phyloP scores from a whole-genome alignment of 345 rosid genomes.

The Salix caprea region DNA sequence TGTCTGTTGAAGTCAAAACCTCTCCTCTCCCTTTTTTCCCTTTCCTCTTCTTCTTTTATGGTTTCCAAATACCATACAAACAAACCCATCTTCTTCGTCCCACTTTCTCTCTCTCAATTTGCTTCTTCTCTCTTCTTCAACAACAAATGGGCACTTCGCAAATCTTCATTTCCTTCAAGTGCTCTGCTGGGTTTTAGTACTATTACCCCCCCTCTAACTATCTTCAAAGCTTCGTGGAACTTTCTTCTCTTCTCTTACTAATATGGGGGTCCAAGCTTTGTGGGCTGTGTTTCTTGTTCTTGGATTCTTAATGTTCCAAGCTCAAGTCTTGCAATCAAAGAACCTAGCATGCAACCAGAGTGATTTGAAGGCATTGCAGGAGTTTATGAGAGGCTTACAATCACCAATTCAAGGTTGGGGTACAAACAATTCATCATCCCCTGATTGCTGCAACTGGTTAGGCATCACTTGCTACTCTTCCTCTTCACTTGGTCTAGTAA shows the following conservation, averaged over 20 bases:
- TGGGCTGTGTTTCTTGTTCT: conserved; percentile 32
- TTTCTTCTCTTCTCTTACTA: background rate
- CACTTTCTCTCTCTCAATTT: background rate
- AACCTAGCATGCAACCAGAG: conserved; percentile 39
- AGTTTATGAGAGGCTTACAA: conserved; percentile 36
- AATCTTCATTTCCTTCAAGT: conserved; percentile 7
- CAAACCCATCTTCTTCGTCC: background rate
- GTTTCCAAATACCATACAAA: background rate
- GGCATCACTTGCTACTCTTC: conserved; percentile 55
- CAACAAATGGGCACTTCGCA: conserved; percentile 1
- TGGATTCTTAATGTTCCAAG: conserved; percentile 26
- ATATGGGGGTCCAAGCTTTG: conserved; percentile 44
- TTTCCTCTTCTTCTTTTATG: background rate
- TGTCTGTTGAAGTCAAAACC: conserved; percentile 31
- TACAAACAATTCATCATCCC: conserved; percentile 19
- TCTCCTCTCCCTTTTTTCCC: background rate
- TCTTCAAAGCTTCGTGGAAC: background rate
- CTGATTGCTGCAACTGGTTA: conserved; percentile 57
- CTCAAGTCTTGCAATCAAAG: conserved; percentile 33
- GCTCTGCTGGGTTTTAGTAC: conserved; percentile 12
- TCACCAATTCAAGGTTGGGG: conserved; percentile 42
- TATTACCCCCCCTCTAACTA: background rate
- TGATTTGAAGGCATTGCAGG: conserved; percentile 50
- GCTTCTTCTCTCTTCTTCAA: conserved; percentile 6
- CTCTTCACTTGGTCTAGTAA: conserved; percentile 31